These are phyloP conservation scores for Mytilinidion resinicola DNA, from an alignment of 495 filamentous ascomycete genomes.

Conservation along the genomic window DNA sequence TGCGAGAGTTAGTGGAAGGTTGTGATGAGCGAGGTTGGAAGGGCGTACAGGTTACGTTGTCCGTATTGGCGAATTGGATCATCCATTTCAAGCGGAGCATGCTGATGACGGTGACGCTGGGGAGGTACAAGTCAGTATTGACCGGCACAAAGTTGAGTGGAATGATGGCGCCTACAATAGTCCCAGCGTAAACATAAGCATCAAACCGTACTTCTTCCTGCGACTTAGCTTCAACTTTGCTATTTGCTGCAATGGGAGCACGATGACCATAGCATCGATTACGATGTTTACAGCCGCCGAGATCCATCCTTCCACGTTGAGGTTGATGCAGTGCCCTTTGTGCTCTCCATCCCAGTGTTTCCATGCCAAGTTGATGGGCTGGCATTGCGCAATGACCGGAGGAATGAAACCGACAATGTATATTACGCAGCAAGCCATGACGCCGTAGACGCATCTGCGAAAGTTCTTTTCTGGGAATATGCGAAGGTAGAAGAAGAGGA, in stretches of 20 bases:
- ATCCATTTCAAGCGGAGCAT: constrained; percentile 39
- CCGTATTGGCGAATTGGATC: constrained; percentile 34
- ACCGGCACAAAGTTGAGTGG: no score
- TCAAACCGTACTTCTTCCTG: constrained; percentile 46
- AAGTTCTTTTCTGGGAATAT: constrained; percentile 41
- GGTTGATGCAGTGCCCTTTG: constrained; percentile 24
- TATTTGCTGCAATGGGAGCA: constrained; percentile 42
- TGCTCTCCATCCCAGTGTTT: constrained; percentile 26
- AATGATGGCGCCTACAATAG: constrained; percentile 48
- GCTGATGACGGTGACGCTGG: constrained; percentile 39
- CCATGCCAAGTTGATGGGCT: constrained; percentile 33
- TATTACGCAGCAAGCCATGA: constrained; percentile 33
- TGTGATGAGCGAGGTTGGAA: no score
- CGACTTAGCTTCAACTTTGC: constrained; percentile 38
- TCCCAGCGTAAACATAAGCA: constrained; percentile 49
- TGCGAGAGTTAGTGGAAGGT: neutral
- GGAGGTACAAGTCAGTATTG: neutral
- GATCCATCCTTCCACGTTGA: constrained; percentile 18
- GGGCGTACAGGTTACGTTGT: constrained; percentile 24
- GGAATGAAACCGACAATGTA: constrained; percentile 40
- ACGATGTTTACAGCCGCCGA: constrained; percentile 27
- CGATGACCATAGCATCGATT: constrained; percentile 27
- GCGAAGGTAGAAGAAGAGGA: constrained; percentile 48
- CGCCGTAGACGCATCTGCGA: constrained; percentile 26
- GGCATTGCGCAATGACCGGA: constrained; percentile 41